Percentiles rank a stretch among this genome's conserved stretches.
Evolutionary conservation across 73 alveolate genomes (phyloP).

Genomic region (Blepharisma stoltei): DNA sequence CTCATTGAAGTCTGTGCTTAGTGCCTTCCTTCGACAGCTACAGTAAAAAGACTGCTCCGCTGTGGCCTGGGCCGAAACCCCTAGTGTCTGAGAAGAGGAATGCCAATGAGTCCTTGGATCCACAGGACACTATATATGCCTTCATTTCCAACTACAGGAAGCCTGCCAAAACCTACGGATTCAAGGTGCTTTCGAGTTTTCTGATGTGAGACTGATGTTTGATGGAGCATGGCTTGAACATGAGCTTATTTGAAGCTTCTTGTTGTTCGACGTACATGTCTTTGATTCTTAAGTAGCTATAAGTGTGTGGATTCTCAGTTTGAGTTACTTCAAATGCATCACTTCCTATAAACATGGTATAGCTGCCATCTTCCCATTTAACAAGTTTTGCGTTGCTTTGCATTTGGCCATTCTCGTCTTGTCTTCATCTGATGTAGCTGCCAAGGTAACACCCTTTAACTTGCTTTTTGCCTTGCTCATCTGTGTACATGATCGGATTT

Average conservation of each 20-base stretch:
- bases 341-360: slow-evolving; percentile 23
- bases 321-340: slow-evolving; percentile 23
- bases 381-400: slow-evolving; percentile 26
- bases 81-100: no score
- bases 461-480: slow-evolving; percentile 25
- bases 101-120: no score
- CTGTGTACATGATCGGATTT: slow-evolving; percentile 10
- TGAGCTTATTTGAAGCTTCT: slow-evolving; percentile 11
- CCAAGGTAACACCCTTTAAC: slow-evolving; percentile 8
- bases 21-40: no score
- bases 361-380: slow-evolving; percentile 25
- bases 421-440: slow-evolving; percentile 1
- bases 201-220: neutral
- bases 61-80: no score
- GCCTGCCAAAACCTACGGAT: no score
- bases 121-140: no score
- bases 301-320: slow-evolving; percentile 18
- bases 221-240: slow-evolving; percentile 27
- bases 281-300: neutral
- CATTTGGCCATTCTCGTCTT: neutral
- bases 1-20: no score
- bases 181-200: slow-evolving; percentile 8
- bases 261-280: neutral
- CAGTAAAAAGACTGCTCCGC: no score
- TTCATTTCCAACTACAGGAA: no score